These are phyloP conservation scores for Tolypocladium endophyticum DNA, from an alignment of 2,329 filamentous ascomycete species.

Conservation along the genomic window DNA sequence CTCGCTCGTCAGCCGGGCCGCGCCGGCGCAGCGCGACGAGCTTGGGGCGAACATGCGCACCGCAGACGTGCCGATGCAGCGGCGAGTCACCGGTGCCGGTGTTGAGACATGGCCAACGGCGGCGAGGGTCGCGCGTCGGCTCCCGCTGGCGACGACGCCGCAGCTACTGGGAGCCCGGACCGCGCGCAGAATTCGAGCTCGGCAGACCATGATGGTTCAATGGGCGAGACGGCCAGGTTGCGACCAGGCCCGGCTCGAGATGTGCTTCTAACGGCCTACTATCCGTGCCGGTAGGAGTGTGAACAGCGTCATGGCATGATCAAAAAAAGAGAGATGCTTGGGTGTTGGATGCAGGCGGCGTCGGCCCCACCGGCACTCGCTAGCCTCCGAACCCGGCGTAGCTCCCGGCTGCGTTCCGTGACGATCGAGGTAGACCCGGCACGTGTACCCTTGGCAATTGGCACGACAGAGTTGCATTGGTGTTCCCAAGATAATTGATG, in stretches of 20 bases:
- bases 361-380: not conserved
- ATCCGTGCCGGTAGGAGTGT: too few relatives aligned
- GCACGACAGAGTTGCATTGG: not conserved
- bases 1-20: conserved; percentile 67
- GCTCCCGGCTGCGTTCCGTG: not conserved
- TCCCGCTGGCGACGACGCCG: not conserved
- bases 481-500: not conserved
- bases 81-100: not conserved
- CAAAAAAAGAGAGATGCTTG: not conserved
- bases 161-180: conserved; percentile 6
- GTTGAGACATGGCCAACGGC: not conserved
- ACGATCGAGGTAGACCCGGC: not conserved
- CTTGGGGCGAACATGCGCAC: conserved; percentile 15
- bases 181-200: conserved; percentile 7
- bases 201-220: conserved; percentile 8
- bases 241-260: not conserved
- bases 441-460: not conserved
- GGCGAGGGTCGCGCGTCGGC: not conserved
- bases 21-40: conserved; percentile 5
- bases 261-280: not conserved
- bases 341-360: not conserved
- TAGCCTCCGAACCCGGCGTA: not conserved
- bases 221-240: not conserved
- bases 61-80: conserved; percentile 18
- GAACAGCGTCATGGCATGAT: not conserved